Conservation (phyloP, 2,329 filamentous ascomycete genomes). For the Fusarium tricinctum region DNA sequence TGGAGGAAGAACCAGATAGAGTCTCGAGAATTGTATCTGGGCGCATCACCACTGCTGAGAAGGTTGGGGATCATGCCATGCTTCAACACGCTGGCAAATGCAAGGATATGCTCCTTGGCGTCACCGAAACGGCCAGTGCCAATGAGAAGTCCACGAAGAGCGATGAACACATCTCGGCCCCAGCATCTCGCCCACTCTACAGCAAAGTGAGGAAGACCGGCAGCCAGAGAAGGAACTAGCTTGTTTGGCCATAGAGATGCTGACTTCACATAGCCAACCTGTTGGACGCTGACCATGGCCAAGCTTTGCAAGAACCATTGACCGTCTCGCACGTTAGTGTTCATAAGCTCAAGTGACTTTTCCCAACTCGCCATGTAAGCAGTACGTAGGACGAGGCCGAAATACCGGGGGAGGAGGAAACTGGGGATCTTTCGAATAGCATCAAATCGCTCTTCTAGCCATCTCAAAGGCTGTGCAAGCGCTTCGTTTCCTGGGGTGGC, state of each 20-base stretch:
- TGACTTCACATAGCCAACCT: conserved; percentile 89
- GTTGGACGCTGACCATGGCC: conserved; percentile 91
- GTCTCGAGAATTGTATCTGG: conserved; percentile 95
- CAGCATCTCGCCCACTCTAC: conserved; percentile 96
- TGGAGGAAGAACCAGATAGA: conserved; percentile 99
- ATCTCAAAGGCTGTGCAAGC: conserved; percentile 76
- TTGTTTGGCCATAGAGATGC: conserved; percentile 91
- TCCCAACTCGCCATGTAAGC: conserved; percentile 88
- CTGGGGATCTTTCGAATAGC: conserved; percentile 87
- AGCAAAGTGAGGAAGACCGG: conserved; percentile 93
- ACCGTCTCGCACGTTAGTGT: conserved; percentile 79
- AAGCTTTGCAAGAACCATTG: conserved; percentile 92
- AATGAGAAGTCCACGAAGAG: conserved; percentile 89
- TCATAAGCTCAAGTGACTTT: conserved; percentile 83
- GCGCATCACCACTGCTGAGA: conserved; percentile 84
- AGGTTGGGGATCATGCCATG: conserved; percentile 99
- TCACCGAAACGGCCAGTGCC: conserved; percentile 90
- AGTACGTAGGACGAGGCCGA: conserved; percentile 88
- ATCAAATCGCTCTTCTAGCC: conserved; percentile 88
- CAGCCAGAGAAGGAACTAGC: conserved; percentile 87
- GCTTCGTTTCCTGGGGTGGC: conserved; percentile 72
- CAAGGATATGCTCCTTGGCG: conserved; percentile 92
- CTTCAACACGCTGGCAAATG: conserved; percentile 96
- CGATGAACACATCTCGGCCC: conserved; percentile 98
- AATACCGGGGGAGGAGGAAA: conserved; percentile 93